Base-by-base conservation (phyloP, 441 rosid genomes). In the Mallotus repandus region DNA sequence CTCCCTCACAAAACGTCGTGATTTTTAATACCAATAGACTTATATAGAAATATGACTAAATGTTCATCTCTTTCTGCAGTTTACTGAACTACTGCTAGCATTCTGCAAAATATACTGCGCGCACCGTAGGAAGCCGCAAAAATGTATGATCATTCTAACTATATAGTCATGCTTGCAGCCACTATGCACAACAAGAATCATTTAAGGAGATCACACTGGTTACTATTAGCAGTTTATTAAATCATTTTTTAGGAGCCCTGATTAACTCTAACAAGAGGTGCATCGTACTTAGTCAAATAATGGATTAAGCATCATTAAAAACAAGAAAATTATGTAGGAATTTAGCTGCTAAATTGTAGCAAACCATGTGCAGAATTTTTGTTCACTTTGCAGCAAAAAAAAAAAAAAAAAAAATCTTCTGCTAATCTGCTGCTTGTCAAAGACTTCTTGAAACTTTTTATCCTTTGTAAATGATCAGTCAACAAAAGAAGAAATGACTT, bases 361-460 rank as follows among this genome's bases (percentile, higher is more conserved):
- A 63, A 9, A 52, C 29, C 35, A 32, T 50, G 57, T 49, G 45
- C 46, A 14, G 21, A 54, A 16, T 16, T 54, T 53, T 54, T 16
- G 10, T 54, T 18, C 12, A 4, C 6, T 7, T 54, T 7, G 10
- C 18, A 6, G 5, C 3, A 38, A 6, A 38, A 38, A 38, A 38
- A 38, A 6, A 38, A 29, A 29, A 29, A 53, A 74, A 66, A 74
- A 66, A 29, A 64, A 25, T 46, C n/a, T 66, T n/a, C 63, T 49
- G 14, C 66, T 45, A 18, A 46, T 49, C 19, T 66, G 46, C 64
- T 61, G 14, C 66, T 45, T 10, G 7, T 4, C 55, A 25, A 72
- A 46, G 49, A 18, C 29, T 55, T 5, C 46, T 54, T 38, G 21
- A 13, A 58, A 21, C 4, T 29, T 46, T 35, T 46, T 48, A 18